Percentiles rank a stretch among this genome's conserved stretches.
These are phyloP conservation scores for Tricholoma bakamatsutake DNA, from an alignment of 768 basidiomycete genomes.

Conservation along the genomic window DNA sequence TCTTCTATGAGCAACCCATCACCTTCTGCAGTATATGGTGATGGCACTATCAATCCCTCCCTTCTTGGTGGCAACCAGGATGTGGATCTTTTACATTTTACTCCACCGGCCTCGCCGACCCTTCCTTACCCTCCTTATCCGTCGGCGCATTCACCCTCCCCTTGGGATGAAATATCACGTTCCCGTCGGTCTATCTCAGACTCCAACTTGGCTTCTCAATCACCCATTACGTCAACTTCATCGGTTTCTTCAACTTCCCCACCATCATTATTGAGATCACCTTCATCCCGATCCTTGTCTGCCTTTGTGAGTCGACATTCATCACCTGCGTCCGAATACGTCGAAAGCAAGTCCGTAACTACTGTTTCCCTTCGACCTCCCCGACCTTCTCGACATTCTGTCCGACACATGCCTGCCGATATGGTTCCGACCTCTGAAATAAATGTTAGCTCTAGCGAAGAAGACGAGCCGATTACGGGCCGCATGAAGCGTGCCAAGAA, in stretches of 20 bases:
- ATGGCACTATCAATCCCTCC: slow-evolving; percentile 18
- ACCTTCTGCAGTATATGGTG: slow-evolving; percentile 1
- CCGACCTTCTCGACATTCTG: not conserved
- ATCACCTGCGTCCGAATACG: not conserved
- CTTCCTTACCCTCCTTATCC: not conserved
- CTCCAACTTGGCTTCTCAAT: not conserved
- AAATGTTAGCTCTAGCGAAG: slow-evolving; percentile 1
- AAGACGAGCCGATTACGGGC: not conserved
- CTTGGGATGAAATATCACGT: not conserved
- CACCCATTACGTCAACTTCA: not conserved
- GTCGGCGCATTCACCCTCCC: not conserved
- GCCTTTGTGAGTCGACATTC: not conserved
- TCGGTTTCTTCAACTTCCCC: not conserved
- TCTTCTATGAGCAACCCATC: not conserved
- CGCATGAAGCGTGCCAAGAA: not conserved
- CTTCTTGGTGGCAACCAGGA: slow-evolving; percentile 10
- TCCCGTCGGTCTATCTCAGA: not conserved
- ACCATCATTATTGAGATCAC: not conserved
- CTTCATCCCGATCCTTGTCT: not conserved
- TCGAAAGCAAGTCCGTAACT: not conserved
- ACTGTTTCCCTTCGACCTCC: not conserved
- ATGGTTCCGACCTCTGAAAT: slow-evolving; percentile 14
- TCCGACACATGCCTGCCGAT: slow-evolving; percentile 5
- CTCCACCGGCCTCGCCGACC: not conserved
- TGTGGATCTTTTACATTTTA: not conserved